phyloP scores from a whole-genome alignment of 768 basidiomycete species.

The Calvatia gigantea region DNA sequence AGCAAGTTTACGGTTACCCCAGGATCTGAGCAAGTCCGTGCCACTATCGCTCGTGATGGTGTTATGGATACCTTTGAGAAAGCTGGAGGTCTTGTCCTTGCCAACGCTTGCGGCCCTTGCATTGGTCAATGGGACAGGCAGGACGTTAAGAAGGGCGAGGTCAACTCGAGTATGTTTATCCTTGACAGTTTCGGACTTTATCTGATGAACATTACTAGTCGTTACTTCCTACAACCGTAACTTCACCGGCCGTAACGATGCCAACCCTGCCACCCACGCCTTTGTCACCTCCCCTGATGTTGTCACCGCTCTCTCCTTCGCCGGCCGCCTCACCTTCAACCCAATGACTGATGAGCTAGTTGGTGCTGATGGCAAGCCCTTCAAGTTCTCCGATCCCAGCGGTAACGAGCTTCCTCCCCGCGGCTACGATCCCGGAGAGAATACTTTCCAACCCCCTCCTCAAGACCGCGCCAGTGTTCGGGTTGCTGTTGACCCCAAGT shows the following conservation, averaged over 20 bases:
- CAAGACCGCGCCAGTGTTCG: slow-evolving; percentile 75
- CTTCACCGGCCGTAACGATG: slow-evolving; percentile 99
- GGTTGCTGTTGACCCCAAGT: slow-evolving; percentile 82
- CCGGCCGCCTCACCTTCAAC: slow-evolving; percentile 94
- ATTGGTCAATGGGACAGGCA: slow-evolving; percentile 99
- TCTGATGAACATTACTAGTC: slow-evolving; percentile 42
- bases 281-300: slow-evolving; percentile 93
- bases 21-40: slow-evolving; percentile 96
- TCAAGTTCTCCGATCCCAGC: slow-evolving; percentile 92
- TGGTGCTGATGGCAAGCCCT: slow-evolving; percentile 90
- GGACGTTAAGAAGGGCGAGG: slow-evolving; percentile 95
- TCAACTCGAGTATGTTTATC: slow-evolving; percentile 80
- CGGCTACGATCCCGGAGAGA: slow-evolving; percentile 94
- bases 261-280: slow-evolving; percentile 98
- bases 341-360: slow-evolving; percentile 87
- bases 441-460: slow-evolving; percentile 97
- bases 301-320: slow-evolving; percentile 96
- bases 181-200: no score
- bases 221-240: slow-evolving; percentile 99
- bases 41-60: slow-evolving; percentile 96
- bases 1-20: slow-evolving; percentile 98
- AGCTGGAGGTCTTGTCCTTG: slow-evolving; percentile 90
- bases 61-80: slow-evolving; percentile 84
- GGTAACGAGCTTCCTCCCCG: slow-evolving; percentile 92
- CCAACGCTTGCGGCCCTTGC: slow-evolving; percentile 98